Conservation (phyloP, 176 grass and related monocot genomes). For the Aegilops tauschii region DNA sequence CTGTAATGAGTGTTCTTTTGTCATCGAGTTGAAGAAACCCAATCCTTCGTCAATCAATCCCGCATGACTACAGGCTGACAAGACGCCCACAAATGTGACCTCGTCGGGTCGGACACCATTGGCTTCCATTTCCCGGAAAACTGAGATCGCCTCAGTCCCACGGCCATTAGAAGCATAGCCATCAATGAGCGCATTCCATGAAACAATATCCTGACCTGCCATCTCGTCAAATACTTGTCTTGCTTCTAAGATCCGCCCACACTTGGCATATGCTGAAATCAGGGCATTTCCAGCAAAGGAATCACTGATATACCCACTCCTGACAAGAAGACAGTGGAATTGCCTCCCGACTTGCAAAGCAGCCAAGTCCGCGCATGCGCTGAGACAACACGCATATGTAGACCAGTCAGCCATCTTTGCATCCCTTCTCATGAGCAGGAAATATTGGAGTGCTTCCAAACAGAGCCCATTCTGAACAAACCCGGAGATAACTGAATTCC, state of each 20-base stretch:
- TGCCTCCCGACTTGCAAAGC: slow-evolving; percentile 40
- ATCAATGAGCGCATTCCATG: slow-evolving; percentile 66
- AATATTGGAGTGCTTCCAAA: slow-evolving; percentile 43
- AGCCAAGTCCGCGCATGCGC: slow-evolving; percentile 51
- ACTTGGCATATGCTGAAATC: slow-evolving; percentile 56
- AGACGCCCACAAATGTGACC: slow-evolving; percentile 49
- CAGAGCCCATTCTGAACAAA: slow-evolving; percentile 51
- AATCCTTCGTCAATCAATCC: slow-evolving; percentile 57
- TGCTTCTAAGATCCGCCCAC: slow-evolving; percentile 47
- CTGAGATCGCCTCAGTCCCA: slow-evolving; percentile 31
- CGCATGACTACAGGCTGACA: slow-evolving; percentile 48
- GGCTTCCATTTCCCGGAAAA: slow-evolving; percentile 45
- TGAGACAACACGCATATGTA: slow-evolving; percentile 50
- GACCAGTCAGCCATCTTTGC: slow-evolving; percentile 44
- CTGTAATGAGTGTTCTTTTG: slow-evolving; percentile 23
- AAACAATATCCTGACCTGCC: slow-evolving; percentile 41
- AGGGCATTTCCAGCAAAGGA: slow-evolving; percentile 42
- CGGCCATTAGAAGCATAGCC: slow-evolving; percentile 59
- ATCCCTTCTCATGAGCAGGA: slow-evolving; percentile 45
- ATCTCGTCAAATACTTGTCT: slow-evolving; percentile 58
- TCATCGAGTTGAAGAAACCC: slow-evolving; percentile 40
- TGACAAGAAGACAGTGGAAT: slow-evolving; percentile 47
- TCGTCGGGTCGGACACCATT: slow-evolving; percentile 39
- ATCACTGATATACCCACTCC: slow-evolving; percentile 36
- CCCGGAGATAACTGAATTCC: slow-evolving; percentile 64